Evolutionary conservation across 805 yeast species (phyloP).

Genomic region (Blastobotrys americana): DNA sequence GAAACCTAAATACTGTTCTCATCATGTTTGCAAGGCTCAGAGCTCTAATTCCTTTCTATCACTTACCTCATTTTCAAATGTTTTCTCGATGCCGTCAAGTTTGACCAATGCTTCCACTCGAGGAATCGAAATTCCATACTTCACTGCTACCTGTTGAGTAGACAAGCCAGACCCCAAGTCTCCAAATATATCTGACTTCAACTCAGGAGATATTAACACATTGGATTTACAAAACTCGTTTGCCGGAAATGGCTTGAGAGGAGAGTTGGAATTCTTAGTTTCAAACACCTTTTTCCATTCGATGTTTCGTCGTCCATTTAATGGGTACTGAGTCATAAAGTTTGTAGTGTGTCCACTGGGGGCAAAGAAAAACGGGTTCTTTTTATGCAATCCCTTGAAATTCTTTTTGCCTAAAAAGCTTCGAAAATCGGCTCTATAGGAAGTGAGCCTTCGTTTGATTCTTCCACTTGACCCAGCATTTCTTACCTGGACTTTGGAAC

Average conservation of each 20-base stretch:
- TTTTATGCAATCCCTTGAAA: slow-evolving; percentile 70
- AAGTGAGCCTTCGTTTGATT: slow-evolving; percentile 14
- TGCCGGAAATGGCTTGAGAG: slow-evolving; percentile 67
- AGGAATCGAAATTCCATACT: slow-evolving; percentile 72
- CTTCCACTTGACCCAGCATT: no score
- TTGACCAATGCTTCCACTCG: slow-evolving; percentile 83
- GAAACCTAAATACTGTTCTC: slow-evolving; percentile 35
- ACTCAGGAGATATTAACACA: slow-evolving; percentile 46
- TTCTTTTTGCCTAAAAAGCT: slow-evolving; percentile 78
- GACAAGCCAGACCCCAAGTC: slow-evolving; percentile 36
- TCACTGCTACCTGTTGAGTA: slow-evolving; percentile 67
- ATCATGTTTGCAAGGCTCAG: slow-evolving; percentile 52
- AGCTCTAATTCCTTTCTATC: no score
- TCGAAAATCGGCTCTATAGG: slow-evolving; percentile 36
- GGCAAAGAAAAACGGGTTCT: slow-evolving; percentile 70
- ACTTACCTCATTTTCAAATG: no score
- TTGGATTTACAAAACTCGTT: slow-evolving; percentile 68
- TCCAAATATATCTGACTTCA: slow-evolving; percentile 46
- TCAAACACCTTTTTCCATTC: slow-evolving; percentile 26
- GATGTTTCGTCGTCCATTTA: slow-evolving; percentile 20
- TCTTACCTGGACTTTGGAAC: no score
- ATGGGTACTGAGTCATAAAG: slow-evolving; percentile 25
- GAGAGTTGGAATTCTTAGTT: slow-evolving; percentile 11
- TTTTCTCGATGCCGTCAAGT: slow-evolving; percentile 57
- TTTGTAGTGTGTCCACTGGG: slow-evolving; percentile 62